Evolutionary conservation across 2,329 filamentous ascomycete species (phyloP), one percentile per base, ranked within the genome.

Genomic region (Diaporthe australafricana): DNA sequence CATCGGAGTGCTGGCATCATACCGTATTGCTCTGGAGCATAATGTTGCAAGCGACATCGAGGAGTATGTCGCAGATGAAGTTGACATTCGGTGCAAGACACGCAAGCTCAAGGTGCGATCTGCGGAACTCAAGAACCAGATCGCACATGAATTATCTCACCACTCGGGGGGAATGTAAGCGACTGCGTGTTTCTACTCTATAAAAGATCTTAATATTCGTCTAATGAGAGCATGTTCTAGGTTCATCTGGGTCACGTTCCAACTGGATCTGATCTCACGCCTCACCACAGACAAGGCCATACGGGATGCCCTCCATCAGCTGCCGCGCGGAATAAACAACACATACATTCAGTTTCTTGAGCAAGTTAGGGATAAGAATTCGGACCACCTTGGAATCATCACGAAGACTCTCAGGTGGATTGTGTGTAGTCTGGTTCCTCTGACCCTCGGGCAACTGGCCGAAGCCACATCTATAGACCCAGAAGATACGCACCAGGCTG

Each of bases 201-300:
- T 56, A 2, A 5, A n/a, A 3, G 12, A n/a, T 16, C 3, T 12
- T 7, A 9, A 16, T n/a, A 20, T 14, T 22, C 32, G 5, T 40
- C 53, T 38, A 7, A 56, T n/a, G n/a, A 3, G 9, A 14, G 12
- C 16, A 25, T 17, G 25, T n/a, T 4, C 12, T 8, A 56, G 53
- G 53, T 38, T 38, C 32, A 25, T 56, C 20, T 56, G 53, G 53
- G n/a, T 56, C n/a, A 38, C 35, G 5, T 27, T 40, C 17, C n/a
- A 40, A 22, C 55, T 40, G 32, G 14, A 57, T 40, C 12, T 57
- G 16, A 40, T 40, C 25, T 47, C 57, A 47, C 40, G 57, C 17
- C 57, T 62, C 17, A 47, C 57, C 56, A 62, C 22, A 16, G 56
- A 30, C 25, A 45, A 30, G 56, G 56, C 38, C 38, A 62, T 45